Evolutionary conservation across 305 asterid species (phyloP).

Genomic region (Fraxinus platypoda): DNA sequence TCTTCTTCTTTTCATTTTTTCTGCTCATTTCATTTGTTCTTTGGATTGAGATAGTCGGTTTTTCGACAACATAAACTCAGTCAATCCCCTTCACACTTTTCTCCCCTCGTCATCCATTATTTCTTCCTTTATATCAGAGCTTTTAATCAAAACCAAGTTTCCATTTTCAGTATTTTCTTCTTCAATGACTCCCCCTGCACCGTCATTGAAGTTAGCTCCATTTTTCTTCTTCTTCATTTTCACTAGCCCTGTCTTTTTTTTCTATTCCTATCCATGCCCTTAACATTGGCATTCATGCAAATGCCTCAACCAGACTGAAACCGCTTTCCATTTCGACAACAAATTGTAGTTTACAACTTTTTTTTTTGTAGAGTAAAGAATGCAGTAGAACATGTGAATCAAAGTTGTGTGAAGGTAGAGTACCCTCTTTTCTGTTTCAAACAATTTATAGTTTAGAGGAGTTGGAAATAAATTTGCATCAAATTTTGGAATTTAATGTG

Average conservation of each 20-base stretch:
- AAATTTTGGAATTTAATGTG: neutral
- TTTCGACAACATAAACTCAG: too few species aligned
- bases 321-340: neutral
- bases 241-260: conserved; percentile 10
- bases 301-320: conserved; percentile 2
- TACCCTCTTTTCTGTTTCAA: neutral
- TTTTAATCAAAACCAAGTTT: conserved; percentile 32
- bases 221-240: conserved; percentile 12
- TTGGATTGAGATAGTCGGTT: too few species aligned
- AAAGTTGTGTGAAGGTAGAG: conserved; percentile 59
- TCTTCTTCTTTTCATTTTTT: too few species aligned
- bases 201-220: conserved; percentile 13
- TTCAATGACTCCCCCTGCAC: conserved; percentile 40
- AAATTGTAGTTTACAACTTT: neutral
- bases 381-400: conserved; percentile 87
- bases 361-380: conserved; percentile 43
- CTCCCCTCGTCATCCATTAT: conserved; percentile 22
- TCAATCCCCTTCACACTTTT: conserved; percentile 8
- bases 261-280: conserved; percentile 36
- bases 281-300: conserved; percentile 48
- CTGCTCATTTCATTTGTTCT: too few species aligned
- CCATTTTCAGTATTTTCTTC: conserved; percentile 14
- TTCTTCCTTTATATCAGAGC: conserved; percentile 34
- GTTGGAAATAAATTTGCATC: neutral
- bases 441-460: neutral